Base-by-base conservation (phyloP, 2,329 filamentous ascomycete genomes). In the Penicillium verrucosum region DNA sequence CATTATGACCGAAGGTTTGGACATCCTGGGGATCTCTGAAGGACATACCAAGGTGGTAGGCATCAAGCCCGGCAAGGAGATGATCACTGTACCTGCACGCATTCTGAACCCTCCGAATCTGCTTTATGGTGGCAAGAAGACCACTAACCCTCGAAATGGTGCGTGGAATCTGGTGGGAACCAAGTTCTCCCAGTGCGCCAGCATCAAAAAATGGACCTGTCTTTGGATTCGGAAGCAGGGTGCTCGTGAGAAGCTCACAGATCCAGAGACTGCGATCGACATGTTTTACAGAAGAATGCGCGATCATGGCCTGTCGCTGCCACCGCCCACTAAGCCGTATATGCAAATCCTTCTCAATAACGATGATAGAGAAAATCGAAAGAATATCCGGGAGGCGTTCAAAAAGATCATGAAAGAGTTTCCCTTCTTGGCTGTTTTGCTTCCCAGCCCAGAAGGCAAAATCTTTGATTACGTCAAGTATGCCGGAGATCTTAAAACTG, bases 391-490 rank as follows among this genome's bases (percentile, higher is more conserved):
- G 11, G 10, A n/a, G 0, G 12, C 29, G n/a, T 44, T 60, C 30
- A 12, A 23, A 3, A 40, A n/a, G 18, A 1, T 57, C 14, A 0
- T 14, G 18, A 4, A 9, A 2, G 4, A 14, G 1, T 23, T n/a
- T 12, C 9, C 47, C 9, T 29, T 64, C 21, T 25, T 44, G 3
- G 50, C 65, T 7, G 25, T 65, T n/a, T 3, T 90, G 6, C 73
- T 89, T 2, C 75, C 80, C 8, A 69, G 74, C 8, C 75, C 77
- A 12, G 77, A 82, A 51, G 73, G 80, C 25, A 74, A 75, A 49
- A 60, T 85, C 1, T 91, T 92, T 70, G 80, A 81, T 56, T 74
- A 71, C 6, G 79, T 93, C 70, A 93, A 93, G 74, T 80, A 73
- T 37, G 71, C 83, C 0, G 86, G 82, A 7, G 89, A 93, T 66